phyloP scores from a whole-genome alignment of 768 basidiomycete species.

The Suillus brevipes region DNA sequence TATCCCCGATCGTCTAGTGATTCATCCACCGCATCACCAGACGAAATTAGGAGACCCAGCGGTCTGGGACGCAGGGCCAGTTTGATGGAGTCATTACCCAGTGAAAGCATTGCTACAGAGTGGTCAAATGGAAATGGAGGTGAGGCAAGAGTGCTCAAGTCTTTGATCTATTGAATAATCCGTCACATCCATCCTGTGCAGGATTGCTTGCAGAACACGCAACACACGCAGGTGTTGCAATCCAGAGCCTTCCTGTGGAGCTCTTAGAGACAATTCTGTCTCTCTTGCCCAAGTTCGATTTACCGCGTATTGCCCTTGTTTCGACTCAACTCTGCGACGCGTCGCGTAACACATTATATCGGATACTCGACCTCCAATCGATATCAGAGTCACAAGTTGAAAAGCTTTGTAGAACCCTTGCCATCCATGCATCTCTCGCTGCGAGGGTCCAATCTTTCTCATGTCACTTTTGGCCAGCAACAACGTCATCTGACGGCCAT shows the following conservation, averaged over 20 bases:
- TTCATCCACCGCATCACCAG: slow-evolving; percentile 24
- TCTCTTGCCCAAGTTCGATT: slow-evolving; percentile 20
- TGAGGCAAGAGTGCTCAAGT: slow-evolving; percentile 12
- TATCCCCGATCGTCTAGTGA: slow-evolving; percentile 27
- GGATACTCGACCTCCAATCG: slow-evolving; percentile 19
- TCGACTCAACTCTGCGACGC: slow-evolving; percentile 23
- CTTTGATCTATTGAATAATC: slow-evolving; percentile 20
- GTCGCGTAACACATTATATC: slow-evolving; percentile 26
- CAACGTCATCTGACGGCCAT: slow-evolving; percentile 10
- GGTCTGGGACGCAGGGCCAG: slow-evolving; percentile 33
- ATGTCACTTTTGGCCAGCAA: slow-evolving; percentile 26
- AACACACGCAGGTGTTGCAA: background rate
- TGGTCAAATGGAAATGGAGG: background rate
- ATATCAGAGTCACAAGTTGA: slow-evolving; percentile 15
- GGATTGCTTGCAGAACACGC: background rate
- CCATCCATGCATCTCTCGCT: slow-evolving; percentile 22
- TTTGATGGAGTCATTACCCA: slow-evolving; percentile 19
- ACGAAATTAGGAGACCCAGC: slow-evolving; percentile 34
- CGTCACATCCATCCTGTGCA: background rate
- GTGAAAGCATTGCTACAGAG: slow-evolving; percentile 12
- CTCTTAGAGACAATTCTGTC: slow-evolving; percentile 23
- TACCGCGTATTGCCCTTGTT: slow-evolving; percentile 23
- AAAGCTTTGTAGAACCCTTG: slow-evolving; percentile 22
- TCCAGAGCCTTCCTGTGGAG: slow-evolving; percentile 18
- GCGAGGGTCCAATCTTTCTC: slow-evolving; percentile 23